Evolutionary conservation across 768 basidiomycete genomes (phyloP), one percentile per base, ranked within the genome.

Genomic region (Phaeotremella fagi): DNA sequence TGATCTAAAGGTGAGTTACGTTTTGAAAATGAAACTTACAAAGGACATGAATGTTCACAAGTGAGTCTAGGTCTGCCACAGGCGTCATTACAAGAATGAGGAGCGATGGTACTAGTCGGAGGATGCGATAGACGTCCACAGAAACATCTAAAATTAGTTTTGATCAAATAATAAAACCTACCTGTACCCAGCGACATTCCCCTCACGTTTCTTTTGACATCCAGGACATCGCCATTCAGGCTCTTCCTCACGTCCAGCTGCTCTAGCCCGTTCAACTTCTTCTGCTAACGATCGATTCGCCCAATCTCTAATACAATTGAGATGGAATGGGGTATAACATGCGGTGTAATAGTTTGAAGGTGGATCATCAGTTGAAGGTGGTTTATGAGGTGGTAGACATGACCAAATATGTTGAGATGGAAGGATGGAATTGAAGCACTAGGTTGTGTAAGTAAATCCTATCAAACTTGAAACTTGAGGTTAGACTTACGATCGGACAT

Each of bases 291-390:
- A 83, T 64, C 72, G 58, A 41, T 68, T 65, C 0, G 90, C 90
- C 94, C 94, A 98, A 0, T 86, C 80, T 6, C 81, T 79, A 61
- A 97, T 87, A 64, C 94, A 97, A 61, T 84, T 85, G 22, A 94
- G 78, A 75, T 98, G 94, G 66, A 95, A 91, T 0, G 88, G 83
- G 11, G 83, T 87, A 84, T 87, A 94, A 66, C 94, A 98, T 2
- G 68, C 61, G 6, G 47, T 41, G 45, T 59, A 59, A 27, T 60
- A 47, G 31, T 55, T 55, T 26, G 49, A 42, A 57, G 64, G 47
- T 27, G 50, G 54, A 9, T 54, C 43, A 5, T 52, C 47, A 26
- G 56, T 38, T 15, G 37, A 51, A 25, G 44, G 81, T 79, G 2
- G 85, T 84, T 7, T 85, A 46, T 57, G 50, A 26, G 69, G 66